Evolutionary conservation across 139 green algal genomes (phyloP).

Genomic region (Chlamydomonas eustigma): DNA sequence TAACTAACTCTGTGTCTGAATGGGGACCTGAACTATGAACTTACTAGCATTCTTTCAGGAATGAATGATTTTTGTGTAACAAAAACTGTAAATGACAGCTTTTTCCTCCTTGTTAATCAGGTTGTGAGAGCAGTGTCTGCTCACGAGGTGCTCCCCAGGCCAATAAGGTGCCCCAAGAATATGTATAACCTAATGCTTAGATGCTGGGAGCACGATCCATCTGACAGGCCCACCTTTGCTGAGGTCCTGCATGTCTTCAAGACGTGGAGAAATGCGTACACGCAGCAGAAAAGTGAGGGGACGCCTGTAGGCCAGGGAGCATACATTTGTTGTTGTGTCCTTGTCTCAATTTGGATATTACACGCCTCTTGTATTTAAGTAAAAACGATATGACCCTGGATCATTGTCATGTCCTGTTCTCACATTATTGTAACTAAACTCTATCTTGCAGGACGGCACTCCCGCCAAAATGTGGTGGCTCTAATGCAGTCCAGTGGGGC

Average conservation of each 20-base stretch:
- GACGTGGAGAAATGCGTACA: no score
- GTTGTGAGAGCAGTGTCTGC: constrained; percentile 26
- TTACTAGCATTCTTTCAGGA: neutral
- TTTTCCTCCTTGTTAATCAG: constrained; percentile 16
- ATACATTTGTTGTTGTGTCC: no score
- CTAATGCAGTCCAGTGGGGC: no score
- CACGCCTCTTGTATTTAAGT: no score
- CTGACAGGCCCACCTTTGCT: constrained; percentile 34
- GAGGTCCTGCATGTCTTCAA: constrained; percentile 11
- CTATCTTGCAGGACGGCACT: no score
- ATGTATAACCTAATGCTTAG: constrained; percentile 46
- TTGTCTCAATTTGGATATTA: no score
- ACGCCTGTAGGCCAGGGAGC: no score
- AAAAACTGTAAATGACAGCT: neutral
- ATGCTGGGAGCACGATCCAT: constrained; percentile 39
- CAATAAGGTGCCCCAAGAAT: constrained; percentile 33
- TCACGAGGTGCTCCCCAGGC: constrained; percentile 25
- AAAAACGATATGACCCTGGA: no score
- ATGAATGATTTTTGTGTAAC: neutral
- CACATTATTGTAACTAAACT: no score
- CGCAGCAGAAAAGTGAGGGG: no score
- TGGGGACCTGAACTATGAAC: neutral
- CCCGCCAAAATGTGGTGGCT: no score
- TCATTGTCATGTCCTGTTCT: no score
- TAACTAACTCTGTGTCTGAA: neutral